A percentile compares a stretch with the other conserved stretches of the same genome.
Conservation (phyloP, 306 rosid genomes). For the Vachellia pachyceras region DNA sequence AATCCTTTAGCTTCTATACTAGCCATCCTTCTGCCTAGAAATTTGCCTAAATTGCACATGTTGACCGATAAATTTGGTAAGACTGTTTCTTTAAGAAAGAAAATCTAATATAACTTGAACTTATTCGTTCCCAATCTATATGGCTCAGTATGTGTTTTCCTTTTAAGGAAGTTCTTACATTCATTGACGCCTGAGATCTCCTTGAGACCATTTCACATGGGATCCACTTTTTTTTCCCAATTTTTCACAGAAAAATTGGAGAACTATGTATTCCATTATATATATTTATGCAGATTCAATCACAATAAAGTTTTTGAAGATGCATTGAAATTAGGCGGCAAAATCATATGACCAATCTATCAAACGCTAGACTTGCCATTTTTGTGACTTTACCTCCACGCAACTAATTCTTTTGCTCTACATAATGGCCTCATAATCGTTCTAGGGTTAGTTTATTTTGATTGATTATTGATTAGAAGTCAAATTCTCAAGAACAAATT, state of each 20-base stretch:
- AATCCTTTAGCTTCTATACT: not conserved
- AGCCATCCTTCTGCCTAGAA: not conserved
- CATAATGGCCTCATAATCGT: not conserved
- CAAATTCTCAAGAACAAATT: too few relatives aligned
- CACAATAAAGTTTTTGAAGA: conserved; percentile 1
- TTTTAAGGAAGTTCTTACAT: too few relatives aligned
- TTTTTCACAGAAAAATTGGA: too few relatives aligned
- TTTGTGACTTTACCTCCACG: not conserved
- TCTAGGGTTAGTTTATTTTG: too few relatives aligned
- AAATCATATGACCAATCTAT: conserved; percentile 15
- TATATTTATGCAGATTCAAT: conserved; percentile 14
- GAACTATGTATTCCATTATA: not conserved
- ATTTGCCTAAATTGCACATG: not conserved
- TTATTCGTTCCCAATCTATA: not conserved
- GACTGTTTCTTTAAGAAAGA: not conserved
- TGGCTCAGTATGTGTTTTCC: not conserved
- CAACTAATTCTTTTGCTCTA: not conserved
- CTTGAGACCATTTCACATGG: too few relatives aligned
- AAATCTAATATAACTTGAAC: not conserved
- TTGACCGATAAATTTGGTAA: not conserved
- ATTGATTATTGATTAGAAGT: too few relatives aligned
- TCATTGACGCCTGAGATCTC: too few relatives aligned
- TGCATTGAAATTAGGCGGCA: conserved; percentile 18
- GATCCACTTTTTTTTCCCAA: too few relatives aligned
- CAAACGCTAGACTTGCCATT: conserved; percentile 1